These are phyloP conservation scores for Coemansia interrupta DNA, from an alignment of 192 early-diverging fungal species.

Conservation along the genomic window DNA sequence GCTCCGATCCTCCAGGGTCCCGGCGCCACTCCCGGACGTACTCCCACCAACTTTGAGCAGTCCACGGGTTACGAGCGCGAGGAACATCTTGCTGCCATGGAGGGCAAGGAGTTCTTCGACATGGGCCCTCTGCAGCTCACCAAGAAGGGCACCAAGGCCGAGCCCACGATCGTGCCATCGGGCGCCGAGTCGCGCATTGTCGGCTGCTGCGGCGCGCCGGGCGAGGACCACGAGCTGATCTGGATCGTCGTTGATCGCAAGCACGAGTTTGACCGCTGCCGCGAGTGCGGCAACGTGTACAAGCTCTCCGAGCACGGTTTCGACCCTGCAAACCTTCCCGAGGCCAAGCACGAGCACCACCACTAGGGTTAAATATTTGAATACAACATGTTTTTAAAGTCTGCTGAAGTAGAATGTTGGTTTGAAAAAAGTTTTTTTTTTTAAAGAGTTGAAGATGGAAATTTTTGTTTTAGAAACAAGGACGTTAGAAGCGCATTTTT, in stretches of 20 bases:
- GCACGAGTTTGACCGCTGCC: slow-evolving; percentile 86
- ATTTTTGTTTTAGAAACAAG: not conserved
- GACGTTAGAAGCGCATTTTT: not conserved
- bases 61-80: slow-evolving; percentile 86
- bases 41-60: slow-evolving; percentile 82
- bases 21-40: slow-evolving; percentile 64
- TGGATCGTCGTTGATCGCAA: slow-evolving; percentile 83
- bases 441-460: slow-evolving; percentile 2
- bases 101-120: slow-evolving; percentile 88
- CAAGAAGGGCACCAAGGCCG: slow-evolving; percentile 71
- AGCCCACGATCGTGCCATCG: slow-evolving; percentile 85
- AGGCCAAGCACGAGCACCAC: slow-evolving; percentile 12
- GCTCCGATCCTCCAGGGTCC: slow-evolving; percentile 54
- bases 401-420: slow-evolving; percentile 4
- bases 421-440: slow-evolving; percentile 3
- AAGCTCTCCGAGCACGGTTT: slow-evolving; percentile 58
- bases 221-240: slow-evolving; percentile 86
- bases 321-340: slow-evolving; percentile 25
- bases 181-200: slow-evolving; percentile 77
- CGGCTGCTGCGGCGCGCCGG: slow-evolving; percentile 92
- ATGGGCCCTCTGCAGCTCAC: slow-evolving; percentile 72
- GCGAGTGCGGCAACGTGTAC: slow-evolving; percentile 84
- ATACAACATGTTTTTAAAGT: not conserved
- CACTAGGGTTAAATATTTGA: too few species aligned
- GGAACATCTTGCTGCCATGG: slow-evolving; percentile 79